Conservation (phyloP, 331 rosid genomes). For the Rhamnella rubrinervis region DNA sequence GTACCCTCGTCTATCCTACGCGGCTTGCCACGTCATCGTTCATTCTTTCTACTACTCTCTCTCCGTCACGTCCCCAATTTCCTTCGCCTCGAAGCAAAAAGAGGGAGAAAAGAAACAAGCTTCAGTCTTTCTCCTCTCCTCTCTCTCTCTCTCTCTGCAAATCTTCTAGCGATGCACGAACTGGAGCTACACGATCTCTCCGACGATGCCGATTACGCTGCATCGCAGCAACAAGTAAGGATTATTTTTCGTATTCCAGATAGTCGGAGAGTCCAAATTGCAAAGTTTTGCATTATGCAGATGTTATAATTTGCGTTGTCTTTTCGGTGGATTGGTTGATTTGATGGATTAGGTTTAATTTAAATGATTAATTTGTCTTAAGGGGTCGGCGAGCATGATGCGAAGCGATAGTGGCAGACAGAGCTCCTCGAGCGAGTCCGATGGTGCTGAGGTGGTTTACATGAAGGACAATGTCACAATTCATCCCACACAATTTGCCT, state of each 20-base stretch:
- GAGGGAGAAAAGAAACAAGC: not conserved
- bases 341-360: constrained; percentile 15
- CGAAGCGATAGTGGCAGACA: constrained; percentile 55
- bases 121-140: not conserved
- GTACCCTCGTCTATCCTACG: too few species aligned
- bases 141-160: not conserved
- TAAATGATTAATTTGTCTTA: constrained; percentile 15
- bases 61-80: constrained; percentile 17
- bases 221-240: constrained; percentile 80
- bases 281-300: not conserved
- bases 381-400: constrained; percentile 75
- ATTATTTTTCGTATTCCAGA: not conserved
- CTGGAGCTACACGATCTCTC: constrained; percentile 90
- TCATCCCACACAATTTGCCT: constrained; percentile 80
- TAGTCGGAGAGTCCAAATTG: not conserved
- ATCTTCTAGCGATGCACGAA: constrained; percentile 59
- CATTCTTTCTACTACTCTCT: not conserved
- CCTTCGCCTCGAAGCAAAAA: constrained; percentile 48
- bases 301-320: not conserved
- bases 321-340: not conserved
- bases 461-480: constrained; percentile 82
- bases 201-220: constrained; percentile 96
- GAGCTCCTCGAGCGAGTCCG: constrained; percentile 67
- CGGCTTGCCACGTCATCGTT: too few species aligned
- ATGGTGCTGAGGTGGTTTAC: constrained; percentile 70